Conservation (phyloP, 306 rosid genomes). For the Vicia faba region DNA sequence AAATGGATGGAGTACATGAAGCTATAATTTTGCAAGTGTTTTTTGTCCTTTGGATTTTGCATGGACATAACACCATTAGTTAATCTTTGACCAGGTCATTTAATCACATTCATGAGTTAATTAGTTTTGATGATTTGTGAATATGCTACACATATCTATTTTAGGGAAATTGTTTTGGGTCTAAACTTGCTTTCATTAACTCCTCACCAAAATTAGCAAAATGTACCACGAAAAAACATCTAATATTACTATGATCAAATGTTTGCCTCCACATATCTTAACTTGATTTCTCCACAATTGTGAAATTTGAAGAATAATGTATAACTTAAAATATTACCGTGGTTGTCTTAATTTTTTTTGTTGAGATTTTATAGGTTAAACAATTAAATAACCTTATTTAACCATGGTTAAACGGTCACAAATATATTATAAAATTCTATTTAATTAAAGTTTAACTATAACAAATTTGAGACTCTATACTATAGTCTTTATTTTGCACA, state of each 20-base stretch:
- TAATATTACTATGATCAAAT: neutral
- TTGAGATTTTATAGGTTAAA: no score
- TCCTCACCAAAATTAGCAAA: neutral
- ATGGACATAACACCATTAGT: neutral
- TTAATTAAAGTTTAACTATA: no score
- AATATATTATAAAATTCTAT: no score
- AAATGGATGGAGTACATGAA: constrained; percentile 45
- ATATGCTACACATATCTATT: neutral
- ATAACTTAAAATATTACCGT: no score
- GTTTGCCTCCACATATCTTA: neutral
- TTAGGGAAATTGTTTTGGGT: neutral
- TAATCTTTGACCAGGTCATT: constrained; percentile 34
- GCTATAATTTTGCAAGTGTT: neutral
- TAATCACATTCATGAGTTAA: neutral
- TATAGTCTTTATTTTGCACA: no score
- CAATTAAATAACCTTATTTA: no score
- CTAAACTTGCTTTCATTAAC: neutral
- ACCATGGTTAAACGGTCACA: no score
- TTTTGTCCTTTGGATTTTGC: neutral
- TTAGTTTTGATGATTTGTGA: neutral
- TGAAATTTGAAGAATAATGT: neutral
- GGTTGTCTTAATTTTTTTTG: no score
- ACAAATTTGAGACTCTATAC: no score
- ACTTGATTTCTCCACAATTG: neutral
- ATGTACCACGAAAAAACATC: neutral